A percentile compares a stretch with the other conserved stretches of the same genome.
Conservation (phyloP, 2,329 filamentous ascomycete genomes). For the Sarocladium kiliense region DNA sequence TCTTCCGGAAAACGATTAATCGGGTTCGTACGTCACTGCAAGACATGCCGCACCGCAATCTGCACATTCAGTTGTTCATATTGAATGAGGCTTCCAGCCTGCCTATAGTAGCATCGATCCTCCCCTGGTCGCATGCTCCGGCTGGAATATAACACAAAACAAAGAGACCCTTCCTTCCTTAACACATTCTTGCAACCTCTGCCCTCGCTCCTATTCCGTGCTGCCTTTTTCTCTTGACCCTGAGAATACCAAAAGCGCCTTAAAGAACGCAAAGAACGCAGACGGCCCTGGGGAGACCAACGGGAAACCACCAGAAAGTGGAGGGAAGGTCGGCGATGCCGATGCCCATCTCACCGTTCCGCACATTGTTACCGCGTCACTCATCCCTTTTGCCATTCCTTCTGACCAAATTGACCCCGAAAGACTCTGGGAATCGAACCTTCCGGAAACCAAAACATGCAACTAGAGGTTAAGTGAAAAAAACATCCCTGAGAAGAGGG, state of each 20-base stretch:
- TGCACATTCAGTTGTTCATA: neutral
- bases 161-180: neutral
- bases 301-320: neutral
- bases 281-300: neutral
- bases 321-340: neutral
- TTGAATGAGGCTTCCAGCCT: constrained; percentile 1
- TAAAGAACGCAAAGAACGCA: constrained; percentile 8
- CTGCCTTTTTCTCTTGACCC: constrained; percentile 7
- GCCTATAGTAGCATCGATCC: constrained; percentile 1
- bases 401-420: constrained; percentile 7
- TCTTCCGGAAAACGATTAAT: no score
- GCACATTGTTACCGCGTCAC: neutral
- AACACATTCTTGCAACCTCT: constrained; percentile 7
- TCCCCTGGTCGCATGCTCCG: constrained; percentile 3
- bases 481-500: constrained; percentile 4
- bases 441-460: constrained; percentile 6
- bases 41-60: neutral
- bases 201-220: constrained; percentile 6
- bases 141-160: constrained; percentile 4
- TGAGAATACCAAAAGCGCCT: constrained; percentile 9
- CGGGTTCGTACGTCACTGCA: neutral
- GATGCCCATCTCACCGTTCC: neutral
- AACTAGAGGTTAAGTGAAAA: constrained; percentile 9
- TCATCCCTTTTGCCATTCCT: constrained; percentile 7
- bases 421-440: neutral